These are phyloP conservation scores for Populus trichocarpa DNA, from an alignment of 441 rosid genomes.

Conservation along the genomic window DNA sequence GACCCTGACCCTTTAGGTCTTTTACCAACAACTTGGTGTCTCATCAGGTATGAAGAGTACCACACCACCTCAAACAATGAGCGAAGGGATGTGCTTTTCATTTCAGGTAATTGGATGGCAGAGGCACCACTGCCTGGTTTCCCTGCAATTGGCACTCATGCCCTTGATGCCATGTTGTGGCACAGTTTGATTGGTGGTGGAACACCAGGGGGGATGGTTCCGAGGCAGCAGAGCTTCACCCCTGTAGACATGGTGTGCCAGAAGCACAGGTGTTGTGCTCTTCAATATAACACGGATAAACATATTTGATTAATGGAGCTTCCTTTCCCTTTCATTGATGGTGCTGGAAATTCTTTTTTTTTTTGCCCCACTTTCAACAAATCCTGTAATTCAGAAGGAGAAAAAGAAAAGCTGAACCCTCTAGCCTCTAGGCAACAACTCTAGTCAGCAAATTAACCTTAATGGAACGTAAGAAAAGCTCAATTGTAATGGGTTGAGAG, in stretches of 20 bases:
- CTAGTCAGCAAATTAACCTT: too few species aligned
- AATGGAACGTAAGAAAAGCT: too few species aligned
- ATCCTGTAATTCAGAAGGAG: too few species aligned
- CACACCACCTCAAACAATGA: background rate
- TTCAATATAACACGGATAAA: background rate
- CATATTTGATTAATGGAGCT: background rate
- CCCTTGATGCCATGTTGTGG: background rate
- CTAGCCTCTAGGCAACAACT: too few species aligned
- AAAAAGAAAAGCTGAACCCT: background rate
- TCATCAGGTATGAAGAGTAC: slow-evolving; percentile 9
- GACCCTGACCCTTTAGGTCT: slow-evolving; percentile 3
- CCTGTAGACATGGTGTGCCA: background rate
- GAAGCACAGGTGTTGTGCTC: background rate
- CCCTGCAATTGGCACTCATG: background rate
- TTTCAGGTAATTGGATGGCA: background rate
- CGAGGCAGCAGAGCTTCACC: background rate
- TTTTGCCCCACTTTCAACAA: too few species aligned
- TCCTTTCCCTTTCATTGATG: too few species aligned
- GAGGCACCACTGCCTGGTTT: background rate
- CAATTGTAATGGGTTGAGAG: too few species aligned
- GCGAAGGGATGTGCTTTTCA: background rate
- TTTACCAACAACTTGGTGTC: slow-evolving; percentile 17
- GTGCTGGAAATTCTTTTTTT: too few species aligned
- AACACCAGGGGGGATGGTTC: too few species aligned
- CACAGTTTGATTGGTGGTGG: slow-evolving; percentile 2